Evolutionary conservation across 2,329 filamentous ascomycete species (phyloP).

Genomic region (Didymella keratinophila): DNA sequence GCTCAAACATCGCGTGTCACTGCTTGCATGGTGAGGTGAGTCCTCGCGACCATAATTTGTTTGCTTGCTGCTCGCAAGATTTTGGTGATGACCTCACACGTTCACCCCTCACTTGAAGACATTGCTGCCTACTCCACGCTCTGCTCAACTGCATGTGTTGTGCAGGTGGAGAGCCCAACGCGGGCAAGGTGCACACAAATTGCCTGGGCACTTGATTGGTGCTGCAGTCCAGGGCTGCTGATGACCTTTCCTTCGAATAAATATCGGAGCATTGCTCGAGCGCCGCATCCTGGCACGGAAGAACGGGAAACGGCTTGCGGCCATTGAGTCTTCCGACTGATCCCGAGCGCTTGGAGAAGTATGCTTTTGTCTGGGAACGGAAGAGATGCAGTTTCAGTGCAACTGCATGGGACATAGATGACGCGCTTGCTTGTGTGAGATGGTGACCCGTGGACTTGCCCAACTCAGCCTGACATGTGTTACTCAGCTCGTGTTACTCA

Average conservation of each 20-base stretch:
- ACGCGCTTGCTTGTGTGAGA: conserved; percentile 1
- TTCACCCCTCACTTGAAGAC: conserved; percentile 21
- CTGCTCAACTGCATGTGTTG: conserved; percentile 20
- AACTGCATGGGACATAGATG: conserved; percentile 5
- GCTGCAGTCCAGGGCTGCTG: conserved; percentile 22
- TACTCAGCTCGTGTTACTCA: too few species aligned
- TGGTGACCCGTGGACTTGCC: background rate
- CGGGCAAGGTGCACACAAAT: conserved; percentile 11
- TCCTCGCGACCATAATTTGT: conserved; percentile 10
- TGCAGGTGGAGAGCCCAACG: conserved; percentile 20
- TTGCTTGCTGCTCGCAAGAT: conserved; percentile 10
- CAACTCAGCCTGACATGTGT: conserved; percentile 2
- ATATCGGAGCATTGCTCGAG: conserved; percentile 26
- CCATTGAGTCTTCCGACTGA: conserved; percentile 29
- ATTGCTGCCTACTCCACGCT: conserved; percentile 21
- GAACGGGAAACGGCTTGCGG: conserved; percentile 27
- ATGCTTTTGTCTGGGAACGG: conserved; percentile 11
- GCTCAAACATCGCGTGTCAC: conserved; percentile 9
- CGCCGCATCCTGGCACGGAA: conserved; percentile 31
- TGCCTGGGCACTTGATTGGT: conserved; percentile 21
- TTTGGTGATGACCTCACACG: conserved; percentile 20
- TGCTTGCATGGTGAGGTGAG: conserved; percentile 8
- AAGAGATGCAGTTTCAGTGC: conserved; percentile 10
- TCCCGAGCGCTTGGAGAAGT: conserved; percentile 25
- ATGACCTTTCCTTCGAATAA: conserved; percentile 24